Percentiles rank a stretch among this genome's conserved stretches.
These are phyloP conservation scores for Nitzschia sp. DNA, from an alignment of 108 stramenopile species.

Conservation along the genomic window DNA sequence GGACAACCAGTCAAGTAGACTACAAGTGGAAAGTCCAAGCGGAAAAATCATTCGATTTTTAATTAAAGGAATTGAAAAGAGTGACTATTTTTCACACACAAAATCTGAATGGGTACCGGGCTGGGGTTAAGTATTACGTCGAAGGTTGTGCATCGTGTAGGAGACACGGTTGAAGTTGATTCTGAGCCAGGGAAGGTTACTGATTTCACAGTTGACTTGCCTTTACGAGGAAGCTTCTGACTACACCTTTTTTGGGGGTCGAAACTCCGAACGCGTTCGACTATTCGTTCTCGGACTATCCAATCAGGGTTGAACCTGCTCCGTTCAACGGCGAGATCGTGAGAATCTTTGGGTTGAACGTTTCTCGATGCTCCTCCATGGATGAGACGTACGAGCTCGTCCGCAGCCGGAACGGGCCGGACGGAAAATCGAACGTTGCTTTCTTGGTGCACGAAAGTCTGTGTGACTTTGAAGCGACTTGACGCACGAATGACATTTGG, in stretches of 20 bases:
- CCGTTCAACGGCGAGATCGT: constrained; percentile 11
- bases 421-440: too few relatives aligned
- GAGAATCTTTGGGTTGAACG: constrained; percentile 13
- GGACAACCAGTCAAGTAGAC: background rate
- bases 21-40: too few relatives aligned
- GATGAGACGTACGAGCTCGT: too few relatives aligned
- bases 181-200: too few relatives aligned
- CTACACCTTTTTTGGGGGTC: constrained; percentile 18
- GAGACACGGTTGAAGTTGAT: constrained; percentile 48
- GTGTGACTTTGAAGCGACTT: background rate
- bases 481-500: constrained; percentile 34
- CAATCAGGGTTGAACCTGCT: constrained; percentile 20
- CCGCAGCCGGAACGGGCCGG: too few relatives aligned
- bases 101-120: constrained; percentile 38
- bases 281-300: background rate
- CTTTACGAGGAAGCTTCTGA: constrained; percentile 8
- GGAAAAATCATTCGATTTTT: constrained; percentile 38
- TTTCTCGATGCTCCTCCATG: too few relatives aligned
- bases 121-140: constrained; percentile 57
- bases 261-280: constrained; percentile 12
- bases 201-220: too few relatives aligned
- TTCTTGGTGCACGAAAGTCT: too few relatives aligned
- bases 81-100: constrained; percentile 40
- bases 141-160: constrained; percentile 45
- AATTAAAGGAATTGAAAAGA: constrained; percentile 45